These are phyloP conservation scores for Diospyros lotus DNA, from an alignment of 148 eudicot genomes.

Conservation along the genomic window DNA sequence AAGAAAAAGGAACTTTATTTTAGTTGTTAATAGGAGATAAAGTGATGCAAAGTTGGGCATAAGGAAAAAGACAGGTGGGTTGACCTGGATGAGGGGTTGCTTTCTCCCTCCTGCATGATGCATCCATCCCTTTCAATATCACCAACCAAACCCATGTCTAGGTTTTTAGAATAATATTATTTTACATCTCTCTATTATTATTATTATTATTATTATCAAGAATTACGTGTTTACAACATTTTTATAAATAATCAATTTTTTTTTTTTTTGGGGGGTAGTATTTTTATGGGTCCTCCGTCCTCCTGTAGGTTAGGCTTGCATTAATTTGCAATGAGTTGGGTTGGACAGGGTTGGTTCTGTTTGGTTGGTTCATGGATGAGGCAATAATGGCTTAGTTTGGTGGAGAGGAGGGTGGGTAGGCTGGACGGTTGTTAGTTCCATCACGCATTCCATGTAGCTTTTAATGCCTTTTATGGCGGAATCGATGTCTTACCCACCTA, in stretches of 20 bases:
- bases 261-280: no score
- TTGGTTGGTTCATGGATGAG: slow-evolving; percentile 15
- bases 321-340: no score
- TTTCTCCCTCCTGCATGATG: neutral
- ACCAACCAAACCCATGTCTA: neutral
- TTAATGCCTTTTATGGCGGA: neutral
- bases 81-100: neutral
- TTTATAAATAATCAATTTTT: no score
- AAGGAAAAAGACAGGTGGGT: neutral
- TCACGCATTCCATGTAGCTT: slow-evolving; percentile 19
- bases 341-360: slow-evolving; percentile 7
- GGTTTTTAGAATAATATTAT: no score
- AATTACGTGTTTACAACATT: no score
- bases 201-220: no score
- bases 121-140: neutral
- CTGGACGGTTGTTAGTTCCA: slow-evolving; percentile 22
- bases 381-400: slow-evolving; percentile 36
- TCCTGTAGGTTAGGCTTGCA: no score
- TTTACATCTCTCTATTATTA: no score
- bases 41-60: neutral
- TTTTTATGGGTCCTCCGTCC: no score
- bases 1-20: neutral
- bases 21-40: neutral
- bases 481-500: slow-evolving; percentile 32
- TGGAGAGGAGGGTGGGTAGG: slow-evolving; percentile 28